Evolutionary conservation across 2,329 filamentous ascomycete species (phyloP), one percentile per base, ranked within the genome.

Genomic region (Alternaria infectoria): DNA sequence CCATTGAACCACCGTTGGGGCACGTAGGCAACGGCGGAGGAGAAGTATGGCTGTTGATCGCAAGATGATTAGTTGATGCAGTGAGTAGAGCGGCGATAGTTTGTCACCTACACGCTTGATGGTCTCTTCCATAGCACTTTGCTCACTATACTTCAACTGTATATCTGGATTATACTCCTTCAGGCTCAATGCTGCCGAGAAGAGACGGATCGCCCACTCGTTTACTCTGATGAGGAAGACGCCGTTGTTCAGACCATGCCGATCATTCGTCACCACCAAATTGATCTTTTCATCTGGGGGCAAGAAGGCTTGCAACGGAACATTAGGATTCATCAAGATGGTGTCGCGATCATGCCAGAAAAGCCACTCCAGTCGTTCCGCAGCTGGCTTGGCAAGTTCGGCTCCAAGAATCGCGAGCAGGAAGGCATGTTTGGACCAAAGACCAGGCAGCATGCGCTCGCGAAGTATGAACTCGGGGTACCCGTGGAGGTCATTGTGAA

Each of bases 181-280:
- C 25, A 57, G 21, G 28, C 58, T 61, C 15, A 64, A 28, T 9
- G 81, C 78, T 21, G 75, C 75, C 2, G 74, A 74, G 64, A 83
- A 78, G 6, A 82, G 69, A 10, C 79, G 68, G 1, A 81, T 74
- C 1, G 71, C 67, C 80, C 81, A 82, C 30, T 71, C 67, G 13
- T 71, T 71, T 25, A 82, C 81, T 21, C 79, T 72, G 3, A 82
- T 61, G 0, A 80, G 70, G 57, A 83, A 83, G n/a, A 82, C 75
- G 21, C 80, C 81, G 40, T 81, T 81, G 63, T 82, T 83, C 3
- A 83, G 71, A 0, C 81, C 81, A 57, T 81, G 81, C 67, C 70
- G 74, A 61, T 82, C 81, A 15, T 78, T 74, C 11, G 76, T 74
- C 32, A 77, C 78, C 8, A 82, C 59, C 4, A 82, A 57, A 49